Evolutionary conservation across 257 asterid species (phyloP).

Genomic region (Penstemon eatonii): DNA sequence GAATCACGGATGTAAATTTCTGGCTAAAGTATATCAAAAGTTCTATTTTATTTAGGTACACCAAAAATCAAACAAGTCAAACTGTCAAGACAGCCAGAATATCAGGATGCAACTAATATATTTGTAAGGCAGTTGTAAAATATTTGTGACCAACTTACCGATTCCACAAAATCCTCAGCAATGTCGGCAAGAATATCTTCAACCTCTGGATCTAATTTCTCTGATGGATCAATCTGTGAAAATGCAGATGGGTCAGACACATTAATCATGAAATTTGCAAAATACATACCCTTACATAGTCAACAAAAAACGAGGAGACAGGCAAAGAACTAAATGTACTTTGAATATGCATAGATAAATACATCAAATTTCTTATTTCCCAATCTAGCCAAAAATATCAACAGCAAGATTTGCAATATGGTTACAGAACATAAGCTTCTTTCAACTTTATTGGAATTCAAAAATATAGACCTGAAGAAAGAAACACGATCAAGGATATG

Average conservation of each 20-base stretch:
- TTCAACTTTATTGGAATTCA: background rate
- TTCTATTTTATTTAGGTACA: constrained; percentile 15
- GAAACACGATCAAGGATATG: background rate
- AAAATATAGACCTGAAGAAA: background rate
- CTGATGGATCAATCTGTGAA: constrained; percentile 83
- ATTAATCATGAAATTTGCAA: constrained; percentile 2
- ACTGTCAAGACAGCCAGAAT: constrained; percentile 4
- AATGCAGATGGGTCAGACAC: constrained; percentile 27
- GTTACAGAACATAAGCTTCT: background rate
- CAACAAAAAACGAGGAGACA: background rate
- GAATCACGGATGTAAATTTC: constrained; percentile 7
- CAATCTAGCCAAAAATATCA: background rate
- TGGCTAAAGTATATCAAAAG: background rate
- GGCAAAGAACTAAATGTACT: background rate
- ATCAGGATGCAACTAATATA: background rate
- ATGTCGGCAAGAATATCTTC: constrained; percentile 83
- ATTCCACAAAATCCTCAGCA: constrained; percentile 93
- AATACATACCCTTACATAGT: background rate
- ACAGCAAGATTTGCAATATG: background rate
- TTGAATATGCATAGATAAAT: background rate
- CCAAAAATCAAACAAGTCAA: background rate
- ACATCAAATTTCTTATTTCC: background rate
- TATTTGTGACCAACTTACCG: constrained; percentile 56
- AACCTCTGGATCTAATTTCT: constrained; percentile 77
- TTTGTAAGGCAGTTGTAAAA: background rate